Evolutionary conservation across 2,329 filamentous ascomycete genomes (phyloP), one percentile per base, ranked within the genome.

Genomic region (Xylariaceae sp.): DNA sequence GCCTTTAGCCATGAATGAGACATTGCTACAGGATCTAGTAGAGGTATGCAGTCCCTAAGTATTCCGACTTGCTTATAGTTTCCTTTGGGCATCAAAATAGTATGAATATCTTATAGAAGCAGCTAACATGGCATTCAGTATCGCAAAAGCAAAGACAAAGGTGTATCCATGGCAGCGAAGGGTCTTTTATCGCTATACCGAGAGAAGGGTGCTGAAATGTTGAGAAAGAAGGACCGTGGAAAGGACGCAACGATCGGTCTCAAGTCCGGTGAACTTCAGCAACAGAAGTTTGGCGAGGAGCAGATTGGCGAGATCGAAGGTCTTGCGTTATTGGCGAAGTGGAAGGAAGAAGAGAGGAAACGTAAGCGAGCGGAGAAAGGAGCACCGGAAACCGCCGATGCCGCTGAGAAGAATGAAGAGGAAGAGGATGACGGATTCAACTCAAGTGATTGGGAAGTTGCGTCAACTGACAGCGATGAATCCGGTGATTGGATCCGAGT

Each of bases 141-240:
- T 73, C 84, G 89, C 57, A 96, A 95, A 77, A 95, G 89, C 68
- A 99, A 99, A 70, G 94, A 99, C 68, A 99, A 97, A 76, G 91
- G 92, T 56, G 89, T 94, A n/a, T 91, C 95, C 82, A 97, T 99
- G 94, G 94, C 94, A 6, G 91, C 92, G 11, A 92, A 94, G 70
- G 92, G 94, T 60, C 76, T 99, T 5, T 77, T 99, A 42, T 90
- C 89, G 29, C 78, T 99, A 4, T 99, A 95, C 75, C 80, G 94
- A 63, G 91, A 97, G 67, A 88, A 96, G 11, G 91, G 87, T 37
- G 89, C 94, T 0, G 89, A 95, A 62, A 81, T 97, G 74, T 76
- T 99, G 56, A 87, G 87, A 72, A 95, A 90, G 77, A 84, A 88
- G 67, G 94, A 96, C 68, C 84, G 94, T 64, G 94, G 94, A 65